phyloP scores from a whole-genome alignment of 768 basidiomycete genomes.

The Tricholoma hemisulphureum region DNA sequence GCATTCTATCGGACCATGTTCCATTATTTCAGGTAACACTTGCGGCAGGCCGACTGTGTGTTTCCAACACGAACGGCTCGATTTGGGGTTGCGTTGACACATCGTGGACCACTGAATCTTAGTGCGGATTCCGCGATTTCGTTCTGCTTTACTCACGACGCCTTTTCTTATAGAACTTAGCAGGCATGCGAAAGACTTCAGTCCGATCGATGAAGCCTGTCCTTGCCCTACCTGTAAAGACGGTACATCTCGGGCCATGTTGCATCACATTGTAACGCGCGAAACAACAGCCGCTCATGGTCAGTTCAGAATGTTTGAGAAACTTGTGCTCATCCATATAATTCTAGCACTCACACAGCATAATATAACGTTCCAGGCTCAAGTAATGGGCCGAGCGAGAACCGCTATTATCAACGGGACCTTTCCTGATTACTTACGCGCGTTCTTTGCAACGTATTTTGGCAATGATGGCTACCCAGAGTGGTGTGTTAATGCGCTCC shows the following conservation, averaged over 20 bases:
- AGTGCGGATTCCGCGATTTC: conserved; percentile 41
- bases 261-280: conserved; percentile 73
- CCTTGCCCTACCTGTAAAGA: conserved; percentile 83
- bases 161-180: conserved; percentile 49
- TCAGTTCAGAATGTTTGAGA: conserved; percentile 28
- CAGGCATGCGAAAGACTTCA: conserved; percentile 68
- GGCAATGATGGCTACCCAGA: conserved; percentile 75
- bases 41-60: conserved; percentile 79
- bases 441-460: conserved; percentile 80
- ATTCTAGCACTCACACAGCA: conserved; percentile 73
- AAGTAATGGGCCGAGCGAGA: conserved; percentile 81
- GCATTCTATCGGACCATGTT: conserved; percentile 8
- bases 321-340: conserved; percentile 11
- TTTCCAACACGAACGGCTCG: conserved; percentile 91
- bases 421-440: conserved; percentile 75
- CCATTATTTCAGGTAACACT: neutral
- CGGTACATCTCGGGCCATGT: conserved; percentile 66
- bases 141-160: neutral
- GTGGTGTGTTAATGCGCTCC: conserved; percentile 86
- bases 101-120: conserved; percentile 78
- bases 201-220: conserved; percentile 71
- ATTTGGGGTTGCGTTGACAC: conserved; percentile 87
- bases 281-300: conserved; percentile 89
- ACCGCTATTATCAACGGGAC: conserved; percentile 75
- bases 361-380: conserved; percentile 84